Percentiles rank a stretch among this genome's conserved stretches.
phyloP scores from a whole-genome alignment of 106 monocot genomes.

The Ottelia alismoides region DNA sequence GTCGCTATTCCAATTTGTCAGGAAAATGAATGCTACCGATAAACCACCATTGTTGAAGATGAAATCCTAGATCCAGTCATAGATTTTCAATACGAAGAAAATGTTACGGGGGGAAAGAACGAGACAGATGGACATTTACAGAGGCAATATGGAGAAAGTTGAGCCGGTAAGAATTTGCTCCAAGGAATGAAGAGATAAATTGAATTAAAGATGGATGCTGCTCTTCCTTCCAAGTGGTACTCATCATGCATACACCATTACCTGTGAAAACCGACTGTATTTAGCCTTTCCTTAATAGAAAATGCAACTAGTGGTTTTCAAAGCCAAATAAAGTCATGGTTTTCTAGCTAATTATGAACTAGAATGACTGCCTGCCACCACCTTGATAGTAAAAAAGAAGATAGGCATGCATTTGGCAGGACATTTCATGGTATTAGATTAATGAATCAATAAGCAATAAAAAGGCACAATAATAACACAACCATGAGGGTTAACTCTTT shows the following conservation, averaged over 20 bases:
- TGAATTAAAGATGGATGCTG: conserved; percentile 69
- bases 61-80: conserved; percentile 55
- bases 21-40: conserved; percentile 85
- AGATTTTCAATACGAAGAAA: neutral
- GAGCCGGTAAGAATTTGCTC: conserved; percentile 74
- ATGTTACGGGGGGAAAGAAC: neutral
- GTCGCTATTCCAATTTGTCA: conserved; percentile 52
- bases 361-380: too few species aligned
- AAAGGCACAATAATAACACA: too few species aligned
- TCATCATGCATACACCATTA: conserved; percentile 92
- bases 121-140: conserved; percentile 24
- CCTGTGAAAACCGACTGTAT: too few species aligned
- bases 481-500: too few species aligned
- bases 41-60: conserved; percentile 91
- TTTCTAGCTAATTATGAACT: too few species aligned
- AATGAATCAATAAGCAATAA: too few species aligned
- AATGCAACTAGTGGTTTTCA: too few species aligned
- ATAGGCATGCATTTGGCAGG: too few species aligned
- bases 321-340: too few species aligned
- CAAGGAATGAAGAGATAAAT: conserved; percentile 69
- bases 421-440: too few species aligned
- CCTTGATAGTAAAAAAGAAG: too few species aligned
- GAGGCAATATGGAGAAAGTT: conserved; percentile 77
- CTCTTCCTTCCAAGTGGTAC: conserved; percentile 58
- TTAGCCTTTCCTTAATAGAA: too few species aligned